Evolutionary conservation across 2,329 filamentous ascomycete genomes (phyloP), one percentile per base, ranked within the genome.

Genomic region (Alternaria atra): DNA sequence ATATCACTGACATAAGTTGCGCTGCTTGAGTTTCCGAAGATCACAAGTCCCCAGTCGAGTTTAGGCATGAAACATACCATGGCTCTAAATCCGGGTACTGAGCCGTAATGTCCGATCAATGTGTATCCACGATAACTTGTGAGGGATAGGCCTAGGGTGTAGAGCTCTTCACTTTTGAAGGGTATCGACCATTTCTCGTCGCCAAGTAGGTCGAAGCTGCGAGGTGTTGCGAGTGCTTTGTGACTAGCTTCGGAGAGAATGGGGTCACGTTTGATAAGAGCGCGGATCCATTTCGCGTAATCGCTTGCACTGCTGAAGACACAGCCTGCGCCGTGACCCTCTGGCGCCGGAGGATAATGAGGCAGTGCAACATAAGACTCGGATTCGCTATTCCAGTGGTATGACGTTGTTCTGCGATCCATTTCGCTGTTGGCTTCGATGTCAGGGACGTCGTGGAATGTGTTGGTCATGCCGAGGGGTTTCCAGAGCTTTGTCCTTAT

Each of bases 241-340:
- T 72, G 65, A 55, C 52, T 12, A n/a, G 32, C 35, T 53, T 43
- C 5, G 60, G 58, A n/a, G 62, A 56, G 1, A 63, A 67, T 5
- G 5, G 43, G 6, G 35, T 50, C 12, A 3, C 52, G 62, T 20
- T 61, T 51, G 13, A 76, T 44, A 23, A 76, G 58, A 1, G 70
- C 68, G 25, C 65, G 69, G 20, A 77, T 60, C 60, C 69, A 75
- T 37, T 63, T 69, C 7, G 67, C 68, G 48, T 63, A 70, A 60
- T 73, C 70, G 17, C 55, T 20, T 15, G 68, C 66, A 42, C 52
- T 67, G 60, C 55, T 67, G 53, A 68, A 65, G 10, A 73, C 63
- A 15, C 47, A 64, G 9, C 72, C 73, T 2, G 72, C 71, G 39
- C 74, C 73, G 23, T 66, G 55, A 2, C 64, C 64, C 37, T 70